These are phyloP conservation scores for Groenewaldozyma tartarivorans DNA, from an alignment of 805 yeast genomes.

Conservation along the genomic window DNA sequence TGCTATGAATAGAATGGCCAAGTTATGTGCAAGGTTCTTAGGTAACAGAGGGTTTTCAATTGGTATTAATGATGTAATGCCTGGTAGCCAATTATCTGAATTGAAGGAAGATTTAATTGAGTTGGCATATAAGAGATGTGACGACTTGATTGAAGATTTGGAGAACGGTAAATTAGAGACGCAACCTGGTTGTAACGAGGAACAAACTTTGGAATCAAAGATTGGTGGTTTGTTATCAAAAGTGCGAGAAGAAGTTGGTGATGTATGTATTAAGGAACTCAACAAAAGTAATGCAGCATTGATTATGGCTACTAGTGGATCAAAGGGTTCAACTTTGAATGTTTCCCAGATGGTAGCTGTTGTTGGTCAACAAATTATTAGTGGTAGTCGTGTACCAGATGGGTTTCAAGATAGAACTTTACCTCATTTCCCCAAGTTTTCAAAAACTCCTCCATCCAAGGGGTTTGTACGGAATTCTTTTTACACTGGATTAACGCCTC, in stretches of 20 bases:
- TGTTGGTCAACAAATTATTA: slow-evolving; percentile 97
- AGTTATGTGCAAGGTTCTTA: slow-evolving; percentile 86
- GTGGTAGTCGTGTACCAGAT: slow-evolving; percentile 98
- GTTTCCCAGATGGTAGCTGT: slow-evolving; percentile 99
- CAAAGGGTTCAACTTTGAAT: slow-evolving; percentile 94
- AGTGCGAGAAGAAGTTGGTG: slow-evolving; percentile 98
- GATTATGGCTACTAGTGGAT: slow-evolving; percentile 99
- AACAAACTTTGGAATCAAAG: slow-evolving; percentile 94
- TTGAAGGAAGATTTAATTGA: slow-evolving; percentile 87
- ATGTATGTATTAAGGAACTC: slow-evolving; percentile 86
- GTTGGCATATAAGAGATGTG: slow-evolving; percentile 82
- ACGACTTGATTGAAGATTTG: slow-evolving; percentile 71
- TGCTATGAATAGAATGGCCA: slow-evolving; percentile 99
- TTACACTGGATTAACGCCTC: slow-evolving; percentile 88
- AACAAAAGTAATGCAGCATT: slow-evolving; percentile 90
- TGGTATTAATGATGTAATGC: slow-evolving; percentile 96
- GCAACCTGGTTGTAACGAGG: slow-evolving; percentile 98
- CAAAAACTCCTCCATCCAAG: slow-evolving; percentile 95
- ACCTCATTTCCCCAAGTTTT: slow-evolving; percentile 93
- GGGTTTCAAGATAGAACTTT: slow-evolving; percentile 99
- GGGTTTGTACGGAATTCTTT: slow-evolving; percentile 97
- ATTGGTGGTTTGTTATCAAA: slow-evolving; percentile 93
- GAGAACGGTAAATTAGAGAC: slow-evolving; percentile 86
- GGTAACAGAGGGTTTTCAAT: slow-evolving; percentile 96
- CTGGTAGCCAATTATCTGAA: slow-evolving; percentile 64